Conservation (phyloP, 2,329 filamentous ascomycete genomes). For the Diaporthe capsici region DNA sequence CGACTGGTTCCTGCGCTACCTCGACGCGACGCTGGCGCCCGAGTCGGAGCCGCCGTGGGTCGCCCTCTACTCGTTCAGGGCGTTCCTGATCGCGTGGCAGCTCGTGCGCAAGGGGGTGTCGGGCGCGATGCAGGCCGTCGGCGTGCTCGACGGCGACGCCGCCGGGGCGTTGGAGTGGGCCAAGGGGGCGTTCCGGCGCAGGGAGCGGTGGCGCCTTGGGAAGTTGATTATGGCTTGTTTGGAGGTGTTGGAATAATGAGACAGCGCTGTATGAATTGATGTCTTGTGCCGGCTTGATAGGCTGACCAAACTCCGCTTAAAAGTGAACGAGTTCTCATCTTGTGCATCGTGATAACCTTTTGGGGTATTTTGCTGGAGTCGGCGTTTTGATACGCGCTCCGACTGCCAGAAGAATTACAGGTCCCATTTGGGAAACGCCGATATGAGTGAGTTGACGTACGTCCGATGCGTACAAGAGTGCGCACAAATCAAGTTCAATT, state of each 20-base stretch:
- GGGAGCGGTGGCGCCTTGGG: slow-evolving; percentile 50
- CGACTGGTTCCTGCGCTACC: slow-evolving; percentile 56
- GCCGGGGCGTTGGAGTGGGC: slow-evolving; percentile 50
- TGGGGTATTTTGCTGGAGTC: background rate
- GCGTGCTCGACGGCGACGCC: slow-evolving; percentile 51
- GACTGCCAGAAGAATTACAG: background rate
- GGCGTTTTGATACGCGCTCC: background rate
- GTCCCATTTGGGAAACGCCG: background rate
- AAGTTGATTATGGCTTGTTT: slow-evolving; percentile 51
- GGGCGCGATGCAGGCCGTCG: slow-evolving; percentile 52
- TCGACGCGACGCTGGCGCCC: slow-evolving; percentile 47
- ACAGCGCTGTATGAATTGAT: background rate
- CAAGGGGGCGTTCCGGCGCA: slow-evolving; percentile 49
- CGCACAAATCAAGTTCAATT: too few species aligned
- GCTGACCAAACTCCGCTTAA: background rate
- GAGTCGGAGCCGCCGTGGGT: slow-evolving; percentile 56
- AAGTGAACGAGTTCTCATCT: too few species aligned
- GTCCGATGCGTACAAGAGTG: background rate
- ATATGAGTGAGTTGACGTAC: background rate
- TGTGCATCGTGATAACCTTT: background rate
- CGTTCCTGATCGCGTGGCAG: slow-evolving; percentile 58
- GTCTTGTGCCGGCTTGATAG: background rate
- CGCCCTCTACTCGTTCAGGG: slow-evolving; percentile 56
- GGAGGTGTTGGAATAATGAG: slow-evolving; percentile 9
- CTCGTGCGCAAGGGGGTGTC: slow-evolving; percentile 49